Percentiles rank a stretch among this genome's conserved stretches.
These are phyloP conservation scores for Imleria badia DNA, from an alignment of 768 basidiomycete species.

Conservation along the genomic window DNA sequence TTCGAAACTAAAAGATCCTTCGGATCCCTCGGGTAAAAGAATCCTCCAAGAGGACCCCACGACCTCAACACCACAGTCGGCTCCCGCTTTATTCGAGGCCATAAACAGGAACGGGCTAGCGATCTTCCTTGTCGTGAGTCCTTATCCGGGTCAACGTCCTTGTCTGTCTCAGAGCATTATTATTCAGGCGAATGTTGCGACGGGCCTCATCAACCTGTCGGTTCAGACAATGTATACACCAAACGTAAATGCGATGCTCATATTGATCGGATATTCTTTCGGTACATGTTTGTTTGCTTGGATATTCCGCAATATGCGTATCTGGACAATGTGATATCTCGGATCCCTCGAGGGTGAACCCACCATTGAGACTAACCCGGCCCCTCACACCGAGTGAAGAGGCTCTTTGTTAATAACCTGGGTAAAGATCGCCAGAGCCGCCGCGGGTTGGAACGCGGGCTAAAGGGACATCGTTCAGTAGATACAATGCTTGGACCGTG, in stretches of 20 bases:
- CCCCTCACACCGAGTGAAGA: conserved; percentile 48
- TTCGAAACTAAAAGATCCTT: conserved; percentile 24
- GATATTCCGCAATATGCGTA: conserved; percentile 38
- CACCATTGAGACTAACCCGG: neutral
- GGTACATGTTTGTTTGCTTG: conserved; percentile 64
- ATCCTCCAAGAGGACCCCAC: conserved; percentile 28
- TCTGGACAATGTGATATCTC: conserved; percentile 30
- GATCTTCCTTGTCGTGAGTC: conserved; percentile 78
- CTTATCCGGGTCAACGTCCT: neutral
- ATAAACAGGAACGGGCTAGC: conserved; percentile 79
- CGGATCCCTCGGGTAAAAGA: conserved; percentile 23
- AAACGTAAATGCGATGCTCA: conserved; percentile 53
- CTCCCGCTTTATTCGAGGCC: conserved; percentile 67
- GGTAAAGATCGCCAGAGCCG: conserved; percentile 56
- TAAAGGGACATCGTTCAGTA: conserved; percentile 18
- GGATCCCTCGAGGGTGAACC: neutral
- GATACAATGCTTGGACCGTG: neutral
- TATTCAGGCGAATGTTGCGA: conserved; percentile 79
- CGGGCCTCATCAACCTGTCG: conserved; percentile 80
- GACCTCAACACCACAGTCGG: conserved; percentile 15
- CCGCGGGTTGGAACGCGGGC: conserved; percentile 63
- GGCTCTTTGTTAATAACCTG: conserved; percentile 52
- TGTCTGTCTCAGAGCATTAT: neutral
- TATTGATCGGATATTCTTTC: conserved; percentile 62
- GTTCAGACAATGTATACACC: conserved; percentile 80